Evolutionary conservation across 495 filamentous ascomycete species (phyloP).

Genomic region (Halenospora varia): DNA sequence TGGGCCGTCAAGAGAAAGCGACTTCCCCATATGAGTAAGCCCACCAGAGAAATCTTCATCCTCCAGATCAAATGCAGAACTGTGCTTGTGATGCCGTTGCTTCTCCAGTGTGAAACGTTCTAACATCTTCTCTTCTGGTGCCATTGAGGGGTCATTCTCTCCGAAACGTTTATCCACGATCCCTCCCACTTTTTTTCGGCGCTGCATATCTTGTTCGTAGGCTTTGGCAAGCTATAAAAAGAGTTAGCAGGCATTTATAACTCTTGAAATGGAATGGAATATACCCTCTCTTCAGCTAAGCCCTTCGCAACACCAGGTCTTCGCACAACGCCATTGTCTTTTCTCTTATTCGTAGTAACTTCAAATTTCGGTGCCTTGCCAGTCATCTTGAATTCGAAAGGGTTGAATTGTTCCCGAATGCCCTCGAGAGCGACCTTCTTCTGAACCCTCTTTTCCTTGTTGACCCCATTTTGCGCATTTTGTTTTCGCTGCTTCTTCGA

Average conservation of each 20-base stretch:
- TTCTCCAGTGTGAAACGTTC: slow-evolving; percentile 87
- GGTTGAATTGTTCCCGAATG: slow-evolving; percentile 94
- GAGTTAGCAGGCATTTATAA: slow-evolving; percentile 1
- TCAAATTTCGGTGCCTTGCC: slow-evolving; percentile 71
- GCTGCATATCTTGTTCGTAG: slow-evolving; percentile 79
- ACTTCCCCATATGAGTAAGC: slow-evolving; percentile 81
- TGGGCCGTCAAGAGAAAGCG: slow-evolving; percentile 57
- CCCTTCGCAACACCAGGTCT: slow-evolving; percentile 83
- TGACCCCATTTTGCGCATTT: slow-evolving; percentile 58
- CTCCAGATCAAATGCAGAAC: slow-evolving; percentile 84
- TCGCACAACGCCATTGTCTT: slow-evolving; percentile 51
- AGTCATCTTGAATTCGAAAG: slow-evolving; percentile 83
- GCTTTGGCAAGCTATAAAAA: slow-evolving; percentile 64
- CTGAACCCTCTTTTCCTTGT: slow-evolving; percentile 61
- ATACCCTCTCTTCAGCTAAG: slow-evolving; percentile 78
- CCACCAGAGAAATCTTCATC: slow-evolving; percentile 65
- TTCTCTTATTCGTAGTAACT: slow-evolving; percentile 54
- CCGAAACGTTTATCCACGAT: slow-evolving; percentile 92
- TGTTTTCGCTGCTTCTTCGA: slow-evolving; percentile 87
- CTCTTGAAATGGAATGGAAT: slow-evolving; percentile 25
- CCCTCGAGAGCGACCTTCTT: slow-evolving; percentile 68
- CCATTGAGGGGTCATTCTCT: slow-evolving; percentile 91
- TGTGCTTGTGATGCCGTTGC: slow-evolving; percentile 63
- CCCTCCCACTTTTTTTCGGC: slow-evolving; percentile 83
- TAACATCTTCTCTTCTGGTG: slow-evolving; percentile 87